phyloP scores from a whole-genome alignment of 768 basidiomycete genomes.

The Pisolithus marmoratus region DNA sequence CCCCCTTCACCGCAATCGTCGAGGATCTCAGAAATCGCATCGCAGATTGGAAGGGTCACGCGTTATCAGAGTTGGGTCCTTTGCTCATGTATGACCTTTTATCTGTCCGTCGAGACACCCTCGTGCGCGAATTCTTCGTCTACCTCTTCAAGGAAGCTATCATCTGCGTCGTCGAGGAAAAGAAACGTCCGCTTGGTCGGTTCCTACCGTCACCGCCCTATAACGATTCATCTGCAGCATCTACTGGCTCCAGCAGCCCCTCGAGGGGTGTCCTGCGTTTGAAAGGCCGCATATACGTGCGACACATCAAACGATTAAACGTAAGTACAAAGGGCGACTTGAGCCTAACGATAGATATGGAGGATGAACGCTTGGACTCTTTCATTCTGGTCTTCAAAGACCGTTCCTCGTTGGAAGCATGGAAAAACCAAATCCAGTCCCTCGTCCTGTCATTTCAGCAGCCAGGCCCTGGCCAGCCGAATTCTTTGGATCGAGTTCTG shows the following conservation, averaged over 20 bases:
- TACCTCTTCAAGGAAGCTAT: conserved; percentile 98
- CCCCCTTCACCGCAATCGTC: conserved; percentile 78
- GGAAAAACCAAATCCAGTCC: conserved; percentile 77
- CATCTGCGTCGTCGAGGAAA: conserved; percentile 97
- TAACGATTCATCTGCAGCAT: conserved; percentile 45
- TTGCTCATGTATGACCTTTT: conserved; percentile 91
- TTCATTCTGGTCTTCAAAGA: conserved; percentile 97
- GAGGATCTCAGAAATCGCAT: conserved; percentile 88
- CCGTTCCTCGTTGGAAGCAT: conserved; percentile 79
- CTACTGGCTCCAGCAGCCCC: conserved; percentile 26
- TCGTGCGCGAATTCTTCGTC: conserved; percentile 91
- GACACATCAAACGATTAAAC: conserved; percentile 87
- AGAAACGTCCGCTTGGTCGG: conserved; percentile 74
- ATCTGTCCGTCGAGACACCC: conserved; percentile 80
- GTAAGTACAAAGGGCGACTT: conserved; percentile 80
- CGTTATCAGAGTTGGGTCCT: conserved; percentile 80
- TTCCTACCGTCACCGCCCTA: conserved; percentile 62
- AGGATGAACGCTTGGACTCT: conserved; percentile 86
- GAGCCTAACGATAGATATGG: conserved; percentile 96
- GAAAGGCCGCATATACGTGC: conserved; percentile 93
- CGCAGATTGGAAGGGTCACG: conserved; percentile 95
- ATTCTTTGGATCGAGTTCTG: conserved; percentile 33
- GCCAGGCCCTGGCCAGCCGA: conserved; percentile 32
- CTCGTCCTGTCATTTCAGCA: conserved; percentile 70
- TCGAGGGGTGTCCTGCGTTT: conserved; percentile 73